phyloP scores from a whole-genome alignment of 202 grass and related monocot genomes.

The Bolboschoenoplectus hybrid region DNA sequence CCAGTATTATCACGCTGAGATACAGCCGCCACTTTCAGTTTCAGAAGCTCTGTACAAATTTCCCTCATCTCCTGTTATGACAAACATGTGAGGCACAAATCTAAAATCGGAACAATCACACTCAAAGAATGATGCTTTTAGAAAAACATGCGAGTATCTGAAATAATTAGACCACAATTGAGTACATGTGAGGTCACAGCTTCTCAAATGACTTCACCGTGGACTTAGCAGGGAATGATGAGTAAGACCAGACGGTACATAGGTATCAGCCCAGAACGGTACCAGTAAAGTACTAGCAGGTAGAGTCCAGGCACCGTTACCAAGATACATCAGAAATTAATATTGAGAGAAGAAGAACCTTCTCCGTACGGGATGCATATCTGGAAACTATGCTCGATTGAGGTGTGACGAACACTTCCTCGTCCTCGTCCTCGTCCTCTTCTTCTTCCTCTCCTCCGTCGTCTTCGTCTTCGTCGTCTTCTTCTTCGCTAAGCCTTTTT shows the following conservation, averaged over 20 bases:
- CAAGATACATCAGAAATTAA: background rate
- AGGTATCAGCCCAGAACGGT: background rate
- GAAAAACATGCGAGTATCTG: background rate
- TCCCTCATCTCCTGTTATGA: constrained; percentile 30
- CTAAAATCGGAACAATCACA: constrained; percentile 7
- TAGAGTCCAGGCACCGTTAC: background rate
- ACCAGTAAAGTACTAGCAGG: background rate
- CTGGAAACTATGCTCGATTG: constrained; percentile 26
- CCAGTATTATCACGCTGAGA: constrained; percentile 3
- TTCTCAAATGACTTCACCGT: background rate
- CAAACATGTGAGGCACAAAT: background rate
- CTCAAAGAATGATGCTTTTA: background rate
- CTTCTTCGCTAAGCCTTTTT: constrained; percentile 6
- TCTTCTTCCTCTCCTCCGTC: background rate
- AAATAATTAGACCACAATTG: constrained; percentile 12
- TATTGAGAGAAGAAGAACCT: constrained; percentile 31
- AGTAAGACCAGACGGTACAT: background rate
- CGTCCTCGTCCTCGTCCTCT: background rate
- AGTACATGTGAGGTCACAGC: background rate
- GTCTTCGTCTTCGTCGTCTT: background rate
- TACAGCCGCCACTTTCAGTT: background rate
- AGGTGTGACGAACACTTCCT: constrained; percentile 25
- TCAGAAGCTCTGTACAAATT: constrained; percentile 26
- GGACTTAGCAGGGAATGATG: background rate
- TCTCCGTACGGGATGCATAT: constrained; percentile 11